Base-by-base conservation (phyloP, 73 alveolate genomes). In the Uronychia binucleata region DNA sequence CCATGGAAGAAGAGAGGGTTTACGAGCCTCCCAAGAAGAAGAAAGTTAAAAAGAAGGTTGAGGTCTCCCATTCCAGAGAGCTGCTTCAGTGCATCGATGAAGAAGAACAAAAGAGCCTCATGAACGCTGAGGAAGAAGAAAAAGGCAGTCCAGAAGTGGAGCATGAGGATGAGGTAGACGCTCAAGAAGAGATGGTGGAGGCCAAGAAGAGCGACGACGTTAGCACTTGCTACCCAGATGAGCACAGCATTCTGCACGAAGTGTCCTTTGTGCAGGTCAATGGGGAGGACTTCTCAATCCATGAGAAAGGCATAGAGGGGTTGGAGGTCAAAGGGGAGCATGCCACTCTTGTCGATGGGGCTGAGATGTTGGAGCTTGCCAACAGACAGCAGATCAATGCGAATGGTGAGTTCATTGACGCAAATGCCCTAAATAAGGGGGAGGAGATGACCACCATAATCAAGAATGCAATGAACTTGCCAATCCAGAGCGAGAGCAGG, bases 161-260 rank as follows among this genome's bases (percentile, higher is more conserved):
- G 5, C n/a, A 46, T 46, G 67, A 46, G n/a, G n/a, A n/a, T n/a
- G n/a, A n/a, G n/a, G n/a, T n/a, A n/a, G n/a, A n/a, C n/a, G n/a
- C n/a, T n/a, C n/a, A n/a, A n/a, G n/a, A n/a, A 46, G n/a, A 46
- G 67, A 46, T 5, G 19, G 5, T 46, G 19, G 19, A 46, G 19
- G 67, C 5, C 5, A 46, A 46, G 67, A 46, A n/a, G n/a, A n/a
- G n/a, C n/a, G n/a, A 46, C 19, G 67, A 46, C 5, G 67, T 46
- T 5, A 46, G 67, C 67, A 46, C 67, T 46, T 46, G 67, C 67
- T 46, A 46, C 67, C 67, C 67, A 46, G 67, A 46, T 46, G 67
- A 46, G n/a, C 67, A 46, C 5, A 46, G 67, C 19, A 46, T 46
- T 46, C 5, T 11, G 19, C 67, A 46, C 19, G 67, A 46, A 19